Base-by-base conservation (phyloP, 305 asterid genomes). In the Striga hermonthica region DNA sequence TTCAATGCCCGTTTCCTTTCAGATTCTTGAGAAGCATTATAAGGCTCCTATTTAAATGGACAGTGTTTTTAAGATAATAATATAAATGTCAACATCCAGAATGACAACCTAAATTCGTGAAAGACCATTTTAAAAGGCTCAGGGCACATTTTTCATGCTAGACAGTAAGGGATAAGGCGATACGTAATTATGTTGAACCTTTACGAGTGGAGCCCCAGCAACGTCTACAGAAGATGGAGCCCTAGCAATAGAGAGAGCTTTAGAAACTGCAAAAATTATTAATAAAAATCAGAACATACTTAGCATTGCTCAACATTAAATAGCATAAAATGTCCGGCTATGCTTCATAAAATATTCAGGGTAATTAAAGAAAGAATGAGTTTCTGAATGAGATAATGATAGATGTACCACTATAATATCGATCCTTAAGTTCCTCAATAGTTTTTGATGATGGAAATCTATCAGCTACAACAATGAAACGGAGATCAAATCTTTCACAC, bases 401-500 rank as follows among this genome's bases (percentile, higher is more conserved):
- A 57, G 16, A 31, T 45, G 62, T 88, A 93, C 97, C 99, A 75
- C 83, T 80, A 61, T 93, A 93, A 60, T 86, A 88, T 14, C 97
- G 97, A 71, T 80, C 81, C 82, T 88, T 93, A 70, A 93, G 83
- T 72, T 93, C 99, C 84, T 93, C 99, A 71, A 93, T 82, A 7
- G 94, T 81, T 78, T 81, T 88, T 67, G 91, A 71, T 40, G 95
- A 80, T 53, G 95, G 86, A 72, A 90, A 93, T 70, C 96, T 84
- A 76, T 93, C 99, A 55, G 96, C 99, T 68, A 93, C 71, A 71
- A 90, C 79, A 44, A 88, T 50, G 64, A 93, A 93, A 41, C 99
- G 96, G 62, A 93, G 97, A 82, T 93, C 97, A 81, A 84, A 90
- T 65, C 78, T 91, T 75, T 86, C 90, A 67, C 99, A 93, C 79